Evolutionary conservation across 306 rosid species (phyloP).

Genomic region (Dalbergia cultrata): DNA sequence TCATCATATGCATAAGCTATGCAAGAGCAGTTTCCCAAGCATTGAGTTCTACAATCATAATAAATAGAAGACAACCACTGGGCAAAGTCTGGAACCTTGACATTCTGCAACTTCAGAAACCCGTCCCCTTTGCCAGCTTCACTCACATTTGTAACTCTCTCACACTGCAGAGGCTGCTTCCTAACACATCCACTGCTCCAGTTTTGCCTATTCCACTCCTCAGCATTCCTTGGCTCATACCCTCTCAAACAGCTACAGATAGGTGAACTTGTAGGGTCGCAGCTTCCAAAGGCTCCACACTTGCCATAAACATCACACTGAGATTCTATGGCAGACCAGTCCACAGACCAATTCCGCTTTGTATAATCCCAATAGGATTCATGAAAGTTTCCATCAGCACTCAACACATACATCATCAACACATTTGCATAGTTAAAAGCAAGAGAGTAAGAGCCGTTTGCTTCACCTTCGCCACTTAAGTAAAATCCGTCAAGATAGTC

Average conservation of each 20-base stretch:
- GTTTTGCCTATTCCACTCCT: conserved; percentile 42
- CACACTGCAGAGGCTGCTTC: conserved; percentile 26
- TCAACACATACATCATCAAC: not conserved
- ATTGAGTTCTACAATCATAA: not conserved
- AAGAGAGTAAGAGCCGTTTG: conserved; percentile 35
- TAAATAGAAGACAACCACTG: not conserved
- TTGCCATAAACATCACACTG: conserved; percentile 41
- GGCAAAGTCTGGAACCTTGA: conserved; percentile 15
- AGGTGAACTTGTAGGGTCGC: conserved; percentile 2
- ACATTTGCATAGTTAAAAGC: not conserved
- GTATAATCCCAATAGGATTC: not conserved
- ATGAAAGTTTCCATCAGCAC: conserved; percentile 12
- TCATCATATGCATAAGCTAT: conserved; percentile 28
- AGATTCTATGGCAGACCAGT: not conserved
- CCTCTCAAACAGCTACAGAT: conserved; percentile 59
- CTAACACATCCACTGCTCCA: conserved; percentile 57
- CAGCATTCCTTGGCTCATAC: conserved; percentile 40
- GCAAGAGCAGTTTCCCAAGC: conserved; percentile 44
- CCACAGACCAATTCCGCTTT: not conserved
- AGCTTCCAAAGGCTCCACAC: conserved; percentile 54
- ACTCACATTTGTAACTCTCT: not conserved
- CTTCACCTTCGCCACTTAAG: not conserved
- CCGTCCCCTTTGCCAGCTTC: not conserved
- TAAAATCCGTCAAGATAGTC: conserved; percentile 34
- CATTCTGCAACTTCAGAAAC: conserved; percentile 15